Percentiles rank a stretch among this genome's conserved stretches.
phyloP scores from a whole-genome alignment of 1,284 basidiomycete species.

The Trichosporon sp. region DNA sequence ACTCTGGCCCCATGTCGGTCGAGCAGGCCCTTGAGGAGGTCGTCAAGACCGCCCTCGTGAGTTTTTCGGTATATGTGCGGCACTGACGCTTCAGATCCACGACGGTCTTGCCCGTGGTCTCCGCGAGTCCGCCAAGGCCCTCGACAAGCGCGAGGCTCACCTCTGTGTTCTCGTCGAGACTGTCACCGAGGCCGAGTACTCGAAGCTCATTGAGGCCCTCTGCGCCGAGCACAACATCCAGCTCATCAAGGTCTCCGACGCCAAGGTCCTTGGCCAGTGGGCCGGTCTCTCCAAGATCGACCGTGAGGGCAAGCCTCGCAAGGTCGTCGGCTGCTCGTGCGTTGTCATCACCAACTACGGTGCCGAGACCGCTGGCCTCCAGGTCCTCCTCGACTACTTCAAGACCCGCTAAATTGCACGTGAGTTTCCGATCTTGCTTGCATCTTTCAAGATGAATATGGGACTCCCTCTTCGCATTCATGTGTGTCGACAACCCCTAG shows the following conservation, averaged over 20 bases:
- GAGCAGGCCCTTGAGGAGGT: conserved; percentile 95
- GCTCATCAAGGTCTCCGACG: conserved; percentile 96
- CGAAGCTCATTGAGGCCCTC: conserved; percentile 99
- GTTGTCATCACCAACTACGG: conserved; percentile 99
- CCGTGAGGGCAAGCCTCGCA: conserved; percentile 96
- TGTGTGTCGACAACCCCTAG: conserved; percentile 56
- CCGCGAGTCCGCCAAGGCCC: conserved; percentile 95
- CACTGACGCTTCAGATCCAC: conserved; percentile 59
- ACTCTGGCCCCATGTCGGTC: conserved; percentile 87
- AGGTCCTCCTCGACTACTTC: conserved; percentile 83
- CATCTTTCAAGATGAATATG: conserved; percentile 52
- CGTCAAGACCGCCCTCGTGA: conserved; percentile 71
- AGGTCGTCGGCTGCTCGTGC: conserved; percentile 93
- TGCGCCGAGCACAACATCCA: conserved; percentile 99
- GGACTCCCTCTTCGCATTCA: conserved; percentile 58
- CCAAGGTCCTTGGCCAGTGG: conserved; percentile 97
- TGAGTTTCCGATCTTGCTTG: conserved; percentile 13
- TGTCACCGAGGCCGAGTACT: conserved; percentile 97
- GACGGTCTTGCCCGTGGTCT: conserved; percentile 98
- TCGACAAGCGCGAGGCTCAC: conserved; percentile 98
- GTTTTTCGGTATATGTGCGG: background rate
- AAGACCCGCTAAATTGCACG: conserved; percentile 55
- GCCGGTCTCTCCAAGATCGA: conserved; percentile 99
- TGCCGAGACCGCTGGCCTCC: conserved; percentile 90
- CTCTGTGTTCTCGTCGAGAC: conserved; percentile 99